A percentile compares a stretch with the other conserved stretches of the same genome.
Conservation (phyloP, 805 yeast species). For the Suhomyces sp. region DNA sequence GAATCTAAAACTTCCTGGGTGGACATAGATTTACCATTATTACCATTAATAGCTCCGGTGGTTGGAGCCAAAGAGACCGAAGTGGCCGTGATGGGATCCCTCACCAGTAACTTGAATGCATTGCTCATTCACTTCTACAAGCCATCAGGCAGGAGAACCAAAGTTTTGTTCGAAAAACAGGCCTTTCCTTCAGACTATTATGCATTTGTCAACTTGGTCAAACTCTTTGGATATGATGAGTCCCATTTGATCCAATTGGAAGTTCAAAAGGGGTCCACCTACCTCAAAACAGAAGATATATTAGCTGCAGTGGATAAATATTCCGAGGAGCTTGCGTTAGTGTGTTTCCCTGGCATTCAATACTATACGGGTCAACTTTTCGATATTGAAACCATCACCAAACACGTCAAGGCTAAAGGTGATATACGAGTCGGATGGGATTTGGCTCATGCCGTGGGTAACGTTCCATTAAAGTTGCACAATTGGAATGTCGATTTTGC, state of each 20-base stretch:
- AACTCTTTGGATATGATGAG: conserved; percentile 50
- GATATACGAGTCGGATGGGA: conserved; percentile 85
- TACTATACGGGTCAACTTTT: conserved; percentile 90
- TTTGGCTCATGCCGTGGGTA: conserved; percentile 92
- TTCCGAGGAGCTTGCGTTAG: conserved; percentile 64
- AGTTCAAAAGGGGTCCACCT: conserved; percentile 59
- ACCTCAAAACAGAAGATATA: conserved; percentile 63
- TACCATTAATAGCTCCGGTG: conserved; percentile 65
- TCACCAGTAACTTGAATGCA: conserved; percentile 80
- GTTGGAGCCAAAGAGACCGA: conserved; percentile 78
- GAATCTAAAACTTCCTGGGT: conserved; percentile 69
- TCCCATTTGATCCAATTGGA: conserved; percentile 62
- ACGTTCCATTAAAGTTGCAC: conserved; percentile 72
- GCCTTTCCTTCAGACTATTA: conserved; percentile 94
- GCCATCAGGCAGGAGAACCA: conserved; percentile 58
- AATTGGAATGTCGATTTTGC: conserved; percentile 94
- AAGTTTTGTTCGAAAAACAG: conserved; percentile 78
- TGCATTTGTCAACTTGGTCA: conserved; percentile 73
- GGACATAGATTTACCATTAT: conserved; percentile 75
- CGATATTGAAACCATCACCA: conserved; percentile 71
- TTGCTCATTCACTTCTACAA: conserved; percentile 70
- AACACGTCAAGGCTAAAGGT: conserved; percentile 46
- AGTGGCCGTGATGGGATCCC: conserved; percentile 84
- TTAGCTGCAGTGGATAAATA: conserved; percentile 52
- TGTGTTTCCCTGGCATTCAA: conserved; percentile 85